phyloP scores from a whole-genome alignment of 106 monocot genomes.

The Dioscorea dumetorum region DNA sequence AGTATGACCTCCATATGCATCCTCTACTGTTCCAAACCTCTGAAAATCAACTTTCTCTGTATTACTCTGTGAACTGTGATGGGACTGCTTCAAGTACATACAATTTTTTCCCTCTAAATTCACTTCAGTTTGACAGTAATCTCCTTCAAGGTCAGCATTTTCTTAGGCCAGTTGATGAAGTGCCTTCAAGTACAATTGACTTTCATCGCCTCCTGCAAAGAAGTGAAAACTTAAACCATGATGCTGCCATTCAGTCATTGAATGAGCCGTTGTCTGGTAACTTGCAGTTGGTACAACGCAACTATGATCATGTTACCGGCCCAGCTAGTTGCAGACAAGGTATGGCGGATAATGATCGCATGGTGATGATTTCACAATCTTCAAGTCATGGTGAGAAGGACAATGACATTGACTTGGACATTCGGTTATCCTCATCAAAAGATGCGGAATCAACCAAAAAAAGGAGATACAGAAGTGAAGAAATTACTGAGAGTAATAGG shows the following conservation, averaged over 20 bases:
- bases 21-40: slow-evolving; percentile 62
- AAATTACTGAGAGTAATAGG: slow-evolving; percentile 7
- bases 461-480: slow-evolving; percentile 1
- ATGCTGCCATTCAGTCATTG: background rate
- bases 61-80: slow-evolving; percentile 22
- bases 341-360: slow-evolving; percentile 1
- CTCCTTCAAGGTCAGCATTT: slow-evolving; percentile 2
- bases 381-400: slow-evolving; percentile 26
- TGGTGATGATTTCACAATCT: slow-evolving; percentile 12
- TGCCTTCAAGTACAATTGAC: slow-evolving; percentile 43
- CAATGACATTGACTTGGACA: slow-evolving; percentile 70
- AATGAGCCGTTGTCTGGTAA: slow-evolving; percentile 4
- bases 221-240: slow-evolving; percentile 19
- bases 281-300: slow-evolving; percentile 8
- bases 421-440: slow-evolving; percentile 37
- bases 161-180: slow-evolving; percentile 9
- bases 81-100: slow-evolving; percentile 21
- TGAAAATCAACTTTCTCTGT: slow-evolving; percentile 33
- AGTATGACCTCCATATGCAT: slow-evolving; percentile 70
- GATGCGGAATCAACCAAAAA: slow-evolving; percentile 11
- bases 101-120: slow-evolving; percentile 20
- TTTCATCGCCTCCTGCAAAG: slow-evolving; percentile 80
- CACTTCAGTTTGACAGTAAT: slow-evolving; percentile 11
- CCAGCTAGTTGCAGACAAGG: slow-evolving; percentile 19
- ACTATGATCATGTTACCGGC: slow-evolving; percentile 4